Evolutionary conservation across 1,284 basidiomycete genomes (phyloP).

Genomic region (Vanrija sp.): DNA sequence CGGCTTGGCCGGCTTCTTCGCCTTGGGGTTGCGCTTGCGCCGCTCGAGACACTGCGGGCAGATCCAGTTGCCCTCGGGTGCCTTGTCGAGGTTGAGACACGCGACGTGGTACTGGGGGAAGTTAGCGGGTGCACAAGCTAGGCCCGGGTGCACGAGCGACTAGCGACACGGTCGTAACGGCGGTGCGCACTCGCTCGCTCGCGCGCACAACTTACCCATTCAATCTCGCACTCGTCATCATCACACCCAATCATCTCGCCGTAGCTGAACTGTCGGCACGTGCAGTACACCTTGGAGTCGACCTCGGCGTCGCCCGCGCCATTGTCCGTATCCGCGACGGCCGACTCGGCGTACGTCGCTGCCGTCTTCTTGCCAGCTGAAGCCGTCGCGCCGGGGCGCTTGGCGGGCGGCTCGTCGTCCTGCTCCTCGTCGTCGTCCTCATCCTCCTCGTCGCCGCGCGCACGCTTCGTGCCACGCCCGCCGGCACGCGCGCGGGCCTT

Average conservation of each 20-base stretch:
- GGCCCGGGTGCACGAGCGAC: no score
- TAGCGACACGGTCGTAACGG: background rate
- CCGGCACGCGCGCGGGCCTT: conserved; percentile 8
- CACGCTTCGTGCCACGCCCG: conserved; percentile 24
- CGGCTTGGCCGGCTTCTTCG: conserved; percentile 22
- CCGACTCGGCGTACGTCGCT: conserved; percentile 40
- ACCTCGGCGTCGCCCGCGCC: conserved; percentile 48
- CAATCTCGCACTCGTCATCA: conserved; percentile 74
- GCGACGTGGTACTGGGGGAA: conserved; percentile 70
- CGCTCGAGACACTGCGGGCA: conserved; percentile 58
- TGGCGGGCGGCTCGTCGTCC: conserved; percentile 23
- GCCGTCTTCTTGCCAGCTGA: conserved; percentile 11
- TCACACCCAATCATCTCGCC: conserved; percentile 98
- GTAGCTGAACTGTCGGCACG: conserved; percentile 71
- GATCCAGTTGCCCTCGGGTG: conserved; percentile 75
- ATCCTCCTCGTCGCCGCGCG: conserved; percentile 27
- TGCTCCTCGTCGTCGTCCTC: conserved; percentile 35
- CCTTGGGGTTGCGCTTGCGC: conserved; percentile 31
- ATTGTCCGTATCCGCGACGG: conserved; percentile 47
- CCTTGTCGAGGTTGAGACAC: conserved; percentile 67
- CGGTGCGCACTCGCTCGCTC: background rate
- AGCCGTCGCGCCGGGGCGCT: conserved; percentile 10
- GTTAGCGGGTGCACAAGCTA: background rate
- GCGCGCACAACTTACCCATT: conserved; percentile 72
- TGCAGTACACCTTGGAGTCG: conserved; percentile 75